These are phyloP conservation scores for Paracoccidioides lutzii DNA, from an alignment of 2,329 filamentous ascomycete species.

Conservation along the genomic window DNA sequence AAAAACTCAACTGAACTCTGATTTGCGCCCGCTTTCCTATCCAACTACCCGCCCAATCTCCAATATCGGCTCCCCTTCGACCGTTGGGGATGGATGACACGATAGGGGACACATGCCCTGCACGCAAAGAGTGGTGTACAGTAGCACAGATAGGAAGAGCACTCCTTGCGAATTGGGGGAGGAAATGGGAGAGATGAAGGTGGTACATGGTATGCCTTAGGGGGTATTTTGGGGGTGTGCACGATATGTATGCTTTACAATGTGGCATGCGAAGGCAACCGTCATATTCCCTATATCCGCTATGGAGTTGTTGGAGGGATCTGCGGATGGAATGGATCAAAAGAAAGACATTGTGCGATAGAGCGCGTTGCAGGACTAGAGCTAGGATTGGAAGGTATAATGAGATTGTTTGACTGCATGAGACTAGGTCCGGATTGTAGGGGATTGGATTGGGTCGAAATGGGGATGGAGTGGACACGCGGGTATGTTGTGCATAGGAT, in stretches of 20 bases:
- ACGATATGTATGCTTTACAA: background rate
- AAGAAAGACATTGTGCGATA: background rate
- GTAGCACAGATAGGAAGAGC: background rate
- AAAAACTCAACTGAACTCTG: background rate
- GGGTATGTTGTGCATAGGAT: background rate
- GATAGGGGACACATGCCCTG: background rate
- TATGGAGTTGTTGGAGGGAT: background rate
- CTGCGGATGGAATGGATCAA: background rate
- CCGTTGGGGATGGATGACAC: background rate
- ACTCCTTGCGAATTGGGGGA: background rate
- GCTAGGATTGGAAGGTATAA: background rate
- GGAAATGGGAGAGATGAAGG: background rate
- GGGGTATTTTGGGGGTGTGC: background rate
- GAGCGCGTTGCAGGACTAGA: no score
- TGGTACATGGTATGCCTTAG: background rate
- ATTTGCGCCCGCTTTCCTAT: background rate
- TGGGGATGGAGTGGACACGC: background rate
- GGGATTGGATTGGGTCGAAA: background rate
- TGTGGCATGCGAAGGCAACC: background rate
- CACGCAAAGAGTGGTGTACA: background rate
- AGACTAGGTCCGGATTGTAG: background rate
- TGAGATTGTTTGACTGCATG: background rate
- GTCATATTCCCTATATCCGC: background rate
- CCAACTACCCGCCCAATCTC: background rate
- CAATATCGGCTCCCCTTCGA: background rate